Conservation (phyloP, 495 filamentous ascomycete genomes). For the Tuber indicum region DNA sequence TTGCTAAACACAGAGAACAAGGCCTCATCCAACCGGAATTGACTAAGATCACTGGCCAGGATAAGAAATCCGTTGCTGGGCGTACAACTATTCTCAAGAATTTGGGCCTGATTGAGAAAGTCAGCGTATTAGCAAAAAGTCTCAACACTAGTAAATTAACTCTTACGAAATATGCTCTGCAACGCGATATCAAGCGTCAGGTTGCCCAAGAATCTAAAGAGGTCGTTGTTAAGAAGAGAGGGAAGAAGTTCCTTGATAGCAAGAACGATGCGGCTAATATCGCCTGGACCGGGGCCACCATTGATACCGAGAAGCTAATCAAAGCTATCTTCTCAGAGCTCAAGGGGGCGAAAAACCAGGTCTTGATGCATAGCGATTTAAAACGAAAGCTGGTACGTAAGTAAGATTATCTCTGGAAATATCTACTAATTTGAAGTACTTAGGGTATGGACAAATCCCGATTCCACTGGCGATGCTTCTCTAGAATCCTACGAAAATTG, state of each 20-base stretch:
- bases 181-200: conserved; percentile 33
- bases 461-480: conserved; percentile 62
- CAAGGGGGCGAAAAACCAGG: conserved; percentile 43
- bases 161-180: conserved; percentile 54
- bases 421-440: conserved; percentile 14
- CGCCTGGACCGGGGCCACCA: conserved; percentile 50
- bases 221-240: conserved; percentile 20
- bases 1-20: conserved; percentile 61
- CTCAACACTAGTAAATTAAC: conserved; percentile 63
- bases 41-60: conserved; percentile 68
- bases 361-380: conserved; percentile 56
- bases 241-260: conserved; percentile 23
- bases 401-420: conserved; percentile 2
- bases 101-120: conserved; percentile 83
- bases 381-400: conserved; percentile 52
- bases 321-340: conserved; percentile 49
- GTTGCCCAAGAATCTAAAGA: conserved; percentile 34
- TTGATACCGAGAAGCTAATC: conserved; percentile 48
- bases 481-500: conserved; percentile 61
- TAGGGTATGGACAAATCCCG: conserved; percentile 48
- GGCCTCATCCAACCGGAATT: conserved; percentile 78
- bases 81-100: conserved; percentile 66
- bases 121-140: conserved; percentile 56
- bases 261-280: conserved; percentile 32
- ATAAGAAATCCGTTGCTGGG: conserved; percentile 79